Base-by-base conservation (phyloP, 352 stramenopile species). In the Pythium catenulatum region DNA sequence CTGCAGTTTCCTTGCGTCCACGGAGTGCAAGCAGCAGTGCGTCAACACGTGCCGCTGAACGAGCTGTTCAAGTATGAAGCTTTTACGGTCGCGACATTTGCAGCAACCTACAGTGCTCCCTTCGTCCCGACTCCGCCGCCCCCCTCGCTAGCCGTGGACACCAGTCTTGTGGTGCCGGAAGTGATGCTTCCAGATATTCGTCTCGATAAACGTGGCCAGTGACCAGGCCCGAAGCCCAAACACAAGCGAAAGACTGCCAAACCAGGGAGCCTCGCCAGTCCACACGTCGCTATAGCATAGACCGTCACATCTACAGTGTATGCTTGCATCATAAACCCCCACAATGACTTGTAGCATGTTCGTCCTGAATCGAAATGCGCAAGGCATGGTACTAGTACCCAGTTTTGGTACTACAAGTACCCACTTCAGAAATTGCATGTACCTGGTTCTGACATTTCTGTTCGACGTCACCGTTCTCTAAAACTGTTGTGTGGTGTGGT, bases 181-280 rank as follows among this genome's bases (percentile, higher is more conserved):
- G 23, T 63, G 5, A 25, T 79, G 21, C 19, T 79, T 13, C 30
- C 65, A 63, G 69, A 66, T 48, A 21, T 79, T 15, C 69, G 69
- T 4, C 27, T 79, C 46, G 68, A 66, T 17, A 79, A 69, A 27
- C 46, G 66, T 23, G 78, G 66, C 34, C 43, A 41, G 41, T 78
- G 56, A 27, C 78, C 78, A 41, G 65, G 52, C 7, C 66, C 66
- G 25, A 73, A 73, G 27, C 78, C 78, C 27, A 85, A 85, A 39
- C 21, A 79, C 50, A 85, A 85, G 78, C 65, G 52, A 23, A 85
- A 85, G 48, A 27, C 27, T 41, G 78, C 78, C 2, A 78, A 70
- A 54, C 14, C 34, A 50, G 65, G 78, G 6, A 66, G 45, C 41
- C 41, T 50, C 37, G 46, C 69, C 34, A 66, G 69, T 50, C 43